These are phyloP conservation scores for Lagerstroemia speciosa DNA, from an alignment of 345 rosid genomes.

Conservation along the genomic window DNA sequence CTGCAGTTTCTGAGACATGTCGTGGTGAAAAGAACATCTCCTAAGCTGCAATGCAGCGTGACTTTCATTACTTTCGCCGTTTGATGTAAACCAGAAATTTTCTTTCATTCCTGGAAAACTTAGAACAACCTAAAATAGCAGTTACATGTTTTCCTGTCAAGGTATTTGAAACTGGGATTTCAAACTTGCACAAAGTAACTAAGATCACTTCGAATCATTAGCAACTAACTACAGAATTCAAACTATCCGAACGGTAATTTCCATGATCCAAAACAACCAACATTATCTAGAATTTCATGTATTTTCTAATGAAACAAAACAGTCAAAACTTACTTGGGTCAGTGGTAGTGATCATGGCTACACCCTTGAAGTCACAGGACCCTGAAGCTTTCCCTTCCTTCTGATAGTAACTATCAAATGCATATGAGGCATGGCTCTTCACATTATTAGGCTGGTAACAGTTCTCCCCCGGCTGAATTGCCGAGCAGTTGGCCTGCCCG, in stretches of 20 bases:
- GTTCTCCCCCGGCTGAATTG: slow-evolving; percentile 81
- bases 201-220: neutral
- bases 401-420: slow-evolving; percentile 96
- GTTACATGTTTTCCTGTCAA: too few relatives aligned
- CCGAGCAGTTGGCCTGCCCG: slow-evolving; percentile 79
- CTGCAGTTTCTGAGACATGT: too few relatives aligned
- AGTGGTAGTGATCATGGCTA: slow-evolving; percentile 85
- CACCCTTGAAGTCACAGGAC: slow-evolving; percentile 95
- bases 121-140: too few relatives aligned
- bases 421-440: slow-evolving; percentile 81
- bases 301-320: too few relatives aligned
- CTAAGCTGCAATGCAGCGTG: neutral
- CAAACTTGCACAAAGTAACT: neutral
- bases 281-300: neutral
- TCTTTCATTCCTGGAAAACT: too few relatives aligned
- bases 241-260: neutral
- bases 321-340: slow-evolving; percentile 73
- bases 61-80: neutral
- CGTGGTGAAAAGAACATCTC: neutral
- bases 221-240: neutral
- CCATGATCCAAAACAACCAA: neutral
- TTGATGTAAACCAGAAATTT: too few relatives aligned
- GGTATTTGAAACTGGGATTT: neutral
- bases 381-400: slow-evolving; percentile 63
- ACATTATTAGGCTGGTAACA: slow-evolving; percentile 91